Evolutionary conservation across 192 early-diverging fungal genomes (phyloP).

Genomic region (Chytriomyces confervae): DNA sequence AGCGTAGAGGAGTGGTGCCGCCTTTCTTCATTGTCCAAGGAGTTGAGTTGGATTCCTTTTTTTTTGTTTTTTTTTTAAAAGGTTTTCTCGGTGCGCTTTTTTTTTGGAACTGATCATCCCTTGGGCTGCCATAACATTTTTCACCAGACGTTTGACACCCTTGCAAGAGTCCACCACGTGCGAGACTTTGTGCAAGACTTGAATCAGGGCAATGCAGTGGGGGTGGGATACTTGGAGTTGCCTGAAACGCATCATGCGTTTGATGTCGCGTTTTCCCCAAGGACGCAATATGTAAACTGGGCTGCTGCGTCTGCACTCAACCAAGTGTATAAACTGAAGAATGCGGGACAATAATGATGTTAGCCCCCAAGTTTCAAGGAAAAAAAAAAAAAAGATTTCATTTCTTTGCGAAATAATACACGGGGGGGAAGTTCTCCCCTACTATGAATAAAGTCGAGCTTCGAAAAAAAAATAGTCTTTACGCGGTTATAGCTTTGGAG

Average conservation of each 20-base stretch:
- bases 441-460: not conserved
- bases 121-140: not conserved
- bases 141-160: conserved; percentile 41
- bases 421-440: not conserved
- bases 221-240: conserved; percentile 33
- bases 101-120: not conserved
- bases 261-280: conserved; percentile 30
- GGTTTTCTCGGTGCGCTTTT: not conserved
- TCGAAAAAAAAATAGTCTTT: too few relatives aligned
- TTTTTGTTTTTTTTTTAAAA: not conserved
- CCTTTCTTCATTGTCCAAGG: conserved; percentile 52
- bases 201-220: conserved; percentile 7
- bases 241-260: conserved; percentile 33
- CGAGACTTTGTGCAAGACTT: conserved; percentile 42
- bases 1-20: conserved; percentile 35
- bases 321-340: conserved; percentile 8
- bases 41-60: not conserved
- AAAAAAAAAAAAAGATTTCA: too few relatives aligned
- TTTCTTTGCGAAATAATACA: too few relatives aligned
- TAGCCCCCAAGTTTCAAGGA: too few relatives aligned
- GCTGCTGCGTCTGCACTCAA: conserved; percentile 13
- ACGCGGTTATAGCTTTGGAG: not conserved
- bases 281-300: conserved; percentile 22
- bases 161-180: conserved; percentile 39
- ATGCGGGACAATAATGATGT: not conserved